Conservation (phyloP, 179 eudicot species). For the Camellia oleifera region DNA sequence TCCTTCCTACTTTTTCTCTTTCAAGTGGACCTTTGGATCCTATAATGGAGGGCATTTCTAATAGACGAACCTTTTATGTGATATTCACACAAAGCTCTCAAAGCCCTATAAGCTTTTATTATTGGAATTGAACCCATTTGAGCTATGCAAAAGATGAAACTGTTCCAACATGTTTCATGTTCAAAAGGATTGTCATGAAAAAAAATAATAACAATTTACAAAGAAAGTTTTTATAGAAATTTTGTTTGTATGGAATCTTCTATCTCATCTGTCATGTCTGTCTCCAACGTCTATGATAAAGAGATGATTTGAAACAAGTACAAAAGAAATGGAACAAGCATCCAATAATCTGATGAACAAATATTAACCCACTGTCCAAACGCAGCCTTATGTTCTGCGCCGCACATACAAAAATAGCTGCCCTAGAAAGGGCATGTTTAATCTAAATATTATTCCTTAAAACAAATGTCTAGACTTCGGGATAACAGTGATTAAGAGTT, state of each 20-base stretch:
- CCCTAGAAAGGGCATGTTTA: neutral
- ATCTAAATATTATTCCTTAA: slow-evolving; percentile 2
- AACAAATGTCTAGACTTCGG: neutral
- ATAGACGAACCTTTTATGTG: neutral
- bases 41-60: neutral
- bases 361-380: neutral
- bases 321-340: too few relatives aligned
- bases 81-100: neutral
- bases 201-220: too few relatives aligned
- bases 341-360: neutral
- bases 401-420: neutral
- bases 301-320: too few relatives aligned
- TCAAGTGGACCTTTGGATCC: slow-evolving; percentile 7
- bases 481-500: neutral
- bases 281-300: too few relatives aligned
- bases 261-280: too few relatives aligned
- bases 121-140: neutral
- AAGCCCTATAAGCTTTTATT: neutral
- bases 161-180: neutral
- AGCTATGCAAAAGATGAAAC: neutral
- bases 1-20: neutral
- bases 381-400: neutral
- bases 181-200: neutral
- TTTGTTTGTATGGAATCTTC: too few relatives aligned
- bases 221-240: too few relatives aligned